Conservation (phyloP, 805 yeast genomes). For the Wickerhamiella sorbophila region DNA sequence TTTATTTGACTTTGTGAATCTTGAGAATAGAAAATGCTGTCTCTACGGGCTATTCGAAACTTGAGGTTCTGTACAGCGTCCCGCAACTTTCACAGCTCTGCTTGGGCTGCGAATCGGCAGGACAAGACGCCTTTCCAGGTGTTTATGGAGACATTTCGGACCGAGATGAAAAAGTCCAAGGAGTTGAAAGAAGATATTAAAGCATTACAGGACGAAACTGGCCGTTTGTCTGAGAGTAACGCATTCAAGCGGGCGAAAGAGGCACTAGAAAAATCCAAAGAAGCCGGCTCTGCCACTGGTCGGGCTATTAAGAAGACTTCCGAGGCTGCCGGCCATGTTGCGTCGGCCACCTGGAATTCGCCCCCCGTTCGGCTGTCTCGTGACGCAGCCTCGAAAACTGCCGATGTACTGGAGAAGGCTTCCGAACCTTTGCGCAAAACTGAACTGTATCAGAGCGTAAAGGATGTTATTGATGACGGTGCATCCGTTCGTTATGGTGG, state of each 20-base stretch:
- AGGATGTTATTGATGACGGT: conserved; percentile 87
- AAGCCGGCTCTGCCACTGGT: conserved; percentile 49
- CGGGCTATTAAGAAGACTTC: conserved; percentile 78
- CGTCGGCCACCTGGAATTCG: conserved; percentile 90
- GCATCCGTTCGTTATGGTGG: conserved; percentile 82
- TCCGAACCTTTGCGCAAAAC: conserved; percentile 91
- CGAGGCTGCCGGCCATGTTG: conserved; percentile 82
- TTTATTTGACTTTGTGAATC: not conserved
- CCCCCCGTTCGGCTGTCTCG: conserved; percentile 85
- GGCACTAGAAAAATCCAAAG: conserved; percentile 77
- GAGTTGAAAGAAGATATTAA: conserved; percentile 88
- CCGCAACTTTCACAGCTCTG: conserved; percentile 2
- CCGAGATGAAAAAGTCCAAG: conserved; percentile 79
- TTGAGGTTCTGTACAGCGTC: not conserved
- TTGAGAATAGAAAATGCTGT: not conserved
- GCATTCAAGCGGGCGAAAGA: conserved; percentile 88
- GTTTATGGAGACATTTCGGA: conserved; percentile 79
- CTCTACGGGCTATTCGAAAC: not conserved
- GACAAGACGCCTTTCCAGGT: conserved; percentile 60
- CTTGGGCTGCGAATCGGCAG: conserved; percentile 1
- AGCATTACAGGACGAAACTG: conserved; percentile 91
- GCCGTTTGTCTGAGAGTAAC: conserved; percentile 82
- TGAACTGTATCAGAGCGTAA: conserved; percentile 73
- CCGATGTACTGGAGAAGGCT: conserved; percentile 67
- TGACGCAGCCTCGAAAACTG: conserved; percentile 65